Conservation (phyloP, 2,329 filamentous ascomycete genomes). For the Dryadomyces sulphureus region DNA sequence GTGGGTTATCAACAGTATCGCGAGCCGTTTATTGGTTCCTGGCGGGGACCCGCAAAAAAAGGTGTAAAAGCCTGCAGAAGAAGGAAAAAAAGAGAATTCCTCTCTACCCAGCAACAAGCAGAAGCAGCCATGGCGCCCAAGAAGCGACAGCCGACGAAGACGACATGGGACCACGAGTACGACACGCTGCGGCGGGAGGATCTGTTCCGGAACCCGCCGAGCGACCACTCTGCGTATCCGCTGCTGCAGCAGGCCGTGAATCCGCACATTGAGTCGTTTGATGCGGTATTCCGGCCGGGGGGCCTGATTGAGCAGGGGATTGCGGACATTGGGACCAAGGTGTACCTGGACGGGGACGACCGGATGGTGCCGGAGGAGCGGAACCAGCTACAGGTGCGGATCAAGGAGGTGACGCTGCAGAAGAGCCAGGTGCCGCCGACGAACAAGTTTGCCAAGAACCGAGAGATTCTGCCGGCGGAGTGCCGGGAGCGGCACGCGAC, state of each 20-base stretch:
- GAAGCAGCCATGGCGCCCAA: constrained; percentile 7
- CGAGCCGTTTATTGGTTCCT: background rate
- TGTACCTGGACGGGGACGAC: constrained; percentile 70
- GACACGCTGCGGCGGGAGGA: constrained; percentile 74
- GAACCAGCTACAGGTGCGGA: constrained; percentile 64
- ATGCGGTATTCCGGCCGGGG: constrained; percentile 59
- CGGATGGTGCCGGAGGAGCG: constrained; percentile 40
- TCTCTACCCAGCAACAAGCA: background rate
- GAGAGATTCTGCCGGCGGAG: constrained; percentile 82
- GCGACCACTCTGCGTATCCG: constrained; percentile 77
- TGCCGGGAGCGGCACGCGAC: constrained; percentile 87
- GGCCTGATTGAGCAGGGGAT: constrained; percentile 55
- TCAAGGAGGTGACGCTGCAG: constrained; percentile 70
- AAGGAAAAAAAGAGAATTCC: background rate
- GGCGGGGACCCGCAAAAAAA: background rate
- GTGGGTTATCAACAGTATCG: no score
- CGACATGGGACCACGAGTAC: constrained; percentile 73
- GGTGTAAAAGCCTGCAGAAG: background rate
- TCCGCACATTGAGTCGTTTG: constrained; percentile 93
- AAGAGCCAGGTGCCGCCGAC: constrained; percentile 64
- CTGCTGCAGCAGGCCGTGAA: constrained; percentile 71
- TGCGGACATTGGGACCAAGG: constrained; percentile 79
- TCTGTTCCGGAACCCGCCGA: constrained; percentile 79
- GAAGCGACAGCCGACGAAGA: constrained; percentile 32
- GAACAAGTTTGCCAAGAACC: constrained; percentile 73